These are phyloP conservation scores for Leptographium lundbergii DNA, from an alignment of 2,329 filamentous ascomycete species.

Conservation along the genomic window DNA sequence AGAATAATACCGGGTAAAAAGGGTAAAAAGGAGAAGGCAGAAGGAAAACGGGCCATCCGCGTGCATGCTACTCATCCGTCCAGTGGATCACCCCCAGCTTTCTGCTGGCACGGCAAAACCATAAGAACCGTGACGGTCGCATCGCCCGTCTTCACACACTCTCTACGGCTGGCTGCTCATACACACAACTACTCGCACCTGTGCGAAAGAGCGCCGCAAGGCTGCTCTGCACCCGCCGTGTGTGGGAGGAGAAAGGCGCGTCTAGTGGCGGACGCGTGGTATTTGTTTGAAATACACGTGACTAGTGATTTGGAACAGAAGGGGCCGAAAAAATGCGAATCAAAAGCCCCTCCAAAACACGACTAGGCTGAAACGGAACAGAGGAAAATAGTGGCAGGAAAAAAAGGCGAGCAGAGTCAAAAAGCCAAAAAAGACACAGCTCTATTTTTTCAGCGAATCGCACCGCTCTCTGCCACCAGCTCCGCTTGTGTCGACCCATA, in stretches of 20 bases:
- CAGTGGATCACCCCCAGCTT: too few relatives aligned
- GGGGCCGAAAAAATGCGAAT: background rate
- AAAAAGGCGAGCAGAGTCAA: background rate
- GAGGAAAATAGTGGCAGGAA: background rate
- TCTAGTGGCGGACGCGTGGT: conserved; percentile 1
- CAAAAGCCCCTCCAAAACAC: background rate
- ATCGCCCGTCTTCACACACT: too few relatives aligned
- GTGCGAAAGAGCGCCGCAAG: background rate
- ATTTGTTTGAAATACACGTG: conserved; percentile 1
- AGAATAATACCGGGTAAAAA: too few relatives aligned
- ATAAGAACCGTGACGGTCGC: too few relatives aligned
- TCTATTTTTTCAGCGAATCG: conserved; percentile 4
- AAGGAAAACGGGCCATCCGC: background rate
- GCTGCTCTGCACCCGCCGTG: background rate
- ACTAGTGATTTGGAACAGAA: conserved; percentile 3
- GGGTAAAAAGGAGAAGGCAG: background rate
- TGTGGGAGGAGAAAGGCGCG: background rate
- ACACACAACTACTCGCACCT: background rate
- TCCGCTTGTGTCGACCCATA: background rate
- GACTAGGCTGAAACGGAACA: background rate
- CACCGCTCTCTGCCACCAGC: background rate
- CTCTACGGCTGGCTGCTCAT: background rate
- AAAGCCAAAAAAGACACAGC: background rate
- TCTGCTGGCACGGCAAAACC: too few relatives aligned
- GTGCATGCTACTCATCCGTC: too few relatives aligned